These are phyloP conservation scores for Sungouiozyma ichnusensis DNA, from an alignment of 805 yeast species.

Conservation along the genomic window DNA sequence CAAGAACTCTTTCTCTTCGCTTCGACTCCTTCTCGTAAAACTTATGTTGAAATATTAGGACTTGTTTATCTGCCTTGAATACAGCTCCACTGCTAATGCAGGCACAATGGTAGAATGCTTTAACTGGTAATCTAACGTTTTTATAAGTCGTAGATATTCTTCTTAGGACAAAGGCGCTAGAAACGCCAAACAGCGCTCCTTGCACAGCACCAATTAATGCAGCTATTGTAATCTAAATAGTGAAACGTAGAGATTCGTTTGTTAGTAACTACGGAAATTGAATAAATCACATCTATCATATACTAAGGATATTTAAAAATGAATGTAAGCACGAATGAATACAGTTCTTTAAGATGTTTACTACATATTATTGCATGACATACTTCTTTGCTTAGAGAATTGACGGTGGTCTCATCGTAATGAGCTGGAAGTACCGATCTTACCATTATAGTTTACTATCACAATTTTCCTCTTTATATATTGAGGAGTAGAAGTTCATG, in stretches of 20 bases:
- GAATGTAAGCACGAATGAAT: background rate
- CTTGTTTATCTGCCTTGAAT: slow-evolving; percentile 34
- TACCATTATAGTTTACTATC: slow-evolving; percentile 12
- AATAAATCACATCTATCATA: too few species aligned
- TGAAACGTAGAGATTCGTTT: background rate
- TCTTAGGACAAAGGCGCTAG: slow-evolving; percentile 27
- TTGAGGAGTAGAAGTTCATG: background rate
- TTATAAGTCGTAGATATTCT: slow-evolving; percentile 30
- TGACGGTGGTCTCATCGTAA: slow-evolving; percentile 30
- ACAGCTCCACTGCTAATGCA: slow-evolving; percentile 35
- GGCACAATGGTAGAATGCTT: slow-evolving; percentile 32
- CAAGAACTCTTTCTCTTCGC: slow-evolving; percentile 30
- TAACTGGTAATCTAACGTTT: slow-evolving; percentile 32
- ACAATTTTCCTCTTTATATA: background rate
- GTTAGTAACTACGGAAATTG: slow-evolving; percentile 6
- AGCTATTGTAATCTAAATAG: slow-evolving; percentile 27
- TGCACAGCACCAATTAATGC: slow-evolving; percentile 34
- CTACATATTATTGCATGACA: slow-evolving; percentile 8
- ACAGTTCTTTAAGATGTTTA: background rate
- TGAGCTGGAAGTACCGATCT: slow-evolving; percentile 28
- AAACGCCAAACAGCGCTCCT: slow-evolving; percentile 32
- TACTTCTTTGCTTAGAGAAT: slow-evolving; percentile 30
- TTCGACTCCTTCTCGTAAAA: slow-evolving; percentile 26
- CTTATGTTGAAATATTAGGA: slow-evolving; percentile 29
- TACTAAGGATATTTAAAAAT: too few species aligned